Evolutionary conservation across 148 eudicot genomes (phyloP).

Genomic region (Mesembryanthemum crystallinum): DNA sequence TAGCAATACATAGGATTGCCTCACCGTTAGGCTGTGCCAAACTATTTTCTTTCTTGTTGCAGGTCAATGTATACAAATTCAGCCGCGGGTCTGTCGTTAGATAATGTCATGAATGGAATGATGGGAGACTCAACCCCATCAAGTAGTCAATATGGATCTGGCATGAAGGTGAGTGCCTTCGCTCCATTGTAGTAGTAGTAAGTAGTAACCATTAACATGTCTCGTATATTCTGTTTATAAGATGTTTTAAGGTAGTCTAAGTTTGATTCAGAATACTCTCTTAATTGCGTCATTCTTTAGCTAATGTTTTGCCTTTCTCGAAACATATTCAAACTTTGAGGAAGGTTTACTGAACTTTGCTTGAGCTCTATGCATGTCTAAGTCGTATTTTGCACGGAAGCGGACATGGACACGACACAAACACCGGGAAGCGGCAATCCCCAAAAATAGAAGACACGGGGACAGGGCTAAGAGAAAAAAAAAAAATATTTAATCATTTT

Average conservation of each 20-base stretch:
- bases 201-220: background rate
- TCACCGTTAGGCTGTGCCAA: background rate
- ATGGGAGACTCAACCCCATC: constrained; percentile 50
- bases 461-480: too few relatives aligned
- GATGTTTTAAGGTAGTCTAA: background rate
- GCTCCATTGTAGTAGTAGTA: background rate
- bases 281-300: background rate
- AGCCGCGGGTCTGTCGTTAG: constrained; percentile 38
- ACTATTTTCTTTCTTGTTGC: constrained; percentile 11
- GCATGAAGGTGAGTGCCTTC: constrained; percentile 47
- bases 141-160: constrained; percentile 49
- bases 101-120: constrained; percentile 45
- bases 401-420: too few relatives aligned
- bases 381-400: too few relatives aligned
- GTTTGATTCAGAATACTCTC: background rate
- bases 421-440: too few relatives aligned
- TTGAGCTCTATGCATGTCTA: too few relatives aligned
- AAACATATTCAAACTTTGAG: background rate
- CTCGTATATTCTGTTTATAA: background rate
- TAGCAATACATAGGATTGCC: background rate
- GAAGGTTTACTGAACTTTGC: background rate
- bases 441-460: too few relatives aligned
- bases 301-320: background rate
- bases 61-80: constrained; percentile 44
- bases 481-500: background rate